phyloP scores from a whole-genome alignment of 306 rosid genomes.

The Canavalia gladiata region DNA sequence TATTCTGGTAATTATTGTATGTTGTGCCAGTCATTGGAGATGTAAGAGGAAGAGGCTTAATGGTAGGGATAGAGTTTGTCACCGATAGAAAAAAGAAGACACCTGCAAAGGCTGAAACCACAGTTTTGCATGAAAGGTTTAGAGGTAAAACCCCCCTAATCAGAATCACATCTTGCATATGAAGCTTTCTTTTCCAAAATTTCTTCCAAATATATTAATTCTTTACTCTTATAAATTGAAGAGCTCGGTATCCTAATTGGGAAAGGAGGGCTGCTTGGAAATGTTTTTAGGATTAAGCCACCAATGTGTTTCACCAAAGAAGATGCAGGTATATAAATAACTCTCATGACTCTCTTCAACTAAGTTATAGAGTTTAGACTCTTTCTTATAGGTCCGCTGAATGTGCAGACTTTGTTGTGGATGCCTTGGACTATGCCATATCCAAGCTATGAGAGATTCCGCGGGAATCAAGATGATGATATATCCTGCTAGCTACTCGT shows the following conservation, averaged over 20 bases:
- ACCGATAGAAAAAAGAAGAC: conserved; percentile 67
- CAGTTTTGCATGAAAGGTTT: conserved; percentile 67
- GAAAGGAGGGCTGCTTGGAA: conserved; percentile 79
- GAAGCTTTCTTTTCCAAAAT: conserved; percentile 8
- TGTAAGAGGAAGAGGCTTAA: conserved; percentile 80
- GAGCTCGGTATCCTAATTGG: conserved; percentile 78
- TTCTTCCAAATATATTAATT: conserved; percentile 32
- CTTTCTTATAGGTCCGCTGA: background rate
- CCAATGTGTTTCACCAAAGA: conserved; percentile 79
- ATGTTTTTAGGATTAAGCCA: conserved; percentile 75
- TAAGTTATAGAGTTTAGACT: background rate
- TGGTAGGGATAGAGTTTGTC: conserved; percentile 77
- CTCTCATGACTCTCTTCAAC: conserved; percentile 7
- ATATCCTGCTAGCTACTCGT: background rate
- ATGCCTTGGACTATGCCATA: conserved; percentile 70
- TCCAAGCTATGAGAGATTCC: conserved; percentile 62
- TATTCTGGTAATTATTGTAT: conserved; percentile 19
- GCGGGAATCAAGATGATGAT: conserved; percentile 19
- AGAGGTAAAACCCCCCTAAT: conserved; percentile 53
- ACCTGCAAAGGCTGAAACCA: conserved; percentile 74
- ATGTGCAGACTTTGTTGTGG: conserved; percentile 77
- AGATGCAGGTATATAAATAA: conserved; percentile 63
- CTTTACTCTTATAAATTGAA: conserved; percentile 42
- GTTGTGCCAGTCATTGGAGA: conserved; percentile 70
- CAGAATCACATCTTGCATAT: background rate